These are phyloP conservation scores for Vigna hirtella DNA, from an alignment of 306 rosid genomes.

Conservation along the genomic window DNA sequence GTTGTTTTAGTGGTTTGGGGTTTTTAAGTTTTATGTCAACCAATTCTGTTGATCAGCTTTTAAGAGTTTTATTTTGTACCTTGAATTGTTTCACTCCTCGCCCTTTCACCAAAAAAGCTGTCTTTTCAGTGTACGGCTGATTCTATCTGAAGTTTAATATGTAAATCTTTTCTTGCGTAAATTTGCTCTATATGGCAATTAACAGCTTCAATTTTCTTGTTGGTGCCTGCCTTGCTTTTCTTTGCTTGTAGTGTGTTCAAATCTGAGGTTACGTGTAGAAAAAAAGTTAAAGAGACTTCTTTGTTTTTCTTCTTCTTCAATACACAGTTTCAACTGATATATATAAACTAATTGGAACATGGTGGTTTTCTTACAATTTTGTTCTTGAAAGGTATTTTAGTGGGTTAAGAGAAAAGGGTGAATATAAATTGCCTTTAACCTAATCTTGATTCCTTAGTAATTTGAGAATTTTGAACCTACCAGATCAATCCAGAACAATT, in stretches of 20 bases:
- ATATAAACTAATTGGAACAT: no score
- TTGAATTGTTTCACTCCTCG: slow-evolving; percentile 26
- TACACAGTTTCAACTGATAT: background rate
- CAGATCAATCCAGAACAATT: no score
- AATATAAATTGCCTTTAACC: no score
- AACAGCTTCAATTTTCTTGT: background rate
- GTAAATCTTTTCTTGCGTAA: slow-evolving; percentile 40
- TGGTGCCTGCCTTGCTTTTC: background rate
- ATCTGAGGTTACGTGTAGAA: background rate
- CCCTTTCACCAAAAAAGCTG: slow-evolving; percentile 17
- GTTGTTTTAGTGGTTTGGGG: no score
- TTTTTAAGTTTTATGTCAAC: no score
- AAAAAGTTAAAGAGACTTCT: background rate
- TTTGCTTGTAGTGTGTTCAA: background rate
- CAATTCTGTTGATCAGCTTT: slow-evolving; percentile 26
- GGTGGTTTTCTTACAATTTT: no score
- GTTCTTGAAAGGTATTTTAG: no score
- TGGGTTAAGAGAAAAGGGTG: no score
- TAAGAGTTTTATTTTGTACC: slow-evolving; percentile 39
- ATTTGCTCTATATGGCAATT: slow-evolving; percentile 24
- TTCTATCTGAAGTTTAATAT: slow-evolving; percentile 34
- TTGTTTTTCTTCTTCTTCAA: background rate
- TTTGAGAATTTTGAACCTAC: no score
- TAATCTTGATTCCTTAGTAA: no score
- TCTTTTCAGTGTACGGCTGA: slow-evolving; percentile 28